phyloP scores from a whole-genome alignment of 2,329 filamentous ascomycete genomes.

The Reticulascus tulasneorum region DNA sequence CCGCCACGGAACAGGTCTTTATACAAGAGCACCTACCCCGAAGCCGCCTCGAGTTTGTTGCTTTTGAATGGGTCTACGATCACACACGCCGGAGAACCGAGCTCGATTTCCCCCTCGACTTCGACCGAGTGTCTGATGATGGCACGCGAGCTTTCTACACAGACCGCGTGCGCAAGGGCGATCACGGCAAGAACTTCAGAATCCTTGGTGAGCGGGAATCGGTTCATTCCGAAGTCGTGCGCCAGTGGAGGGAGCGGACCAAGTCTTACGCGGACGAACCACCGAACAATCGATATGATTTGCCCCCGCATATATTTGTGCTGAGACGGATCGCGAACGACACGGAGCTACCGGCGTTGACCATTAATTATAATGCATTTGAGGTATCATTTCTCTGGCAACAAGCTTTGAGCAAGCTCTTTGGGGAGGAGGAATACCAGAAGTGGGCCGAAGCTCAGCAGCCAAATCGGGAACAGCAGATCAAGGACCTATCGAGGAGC shows the following conservation, averaged over 20 bases:
- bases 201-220: not conserved
- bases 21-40: conserved; percentile 7
- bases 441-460: conserved; percentile 8
- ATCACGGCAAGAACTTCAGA: not conserved
- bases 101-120: conserved; percentile 7
- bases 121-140: conserved; percentile 4
- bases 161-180: conserved; percentile 1
- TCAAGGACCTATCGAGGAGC: not conserved
- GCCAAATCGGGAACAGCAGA: not conserved
- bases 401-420: conserved; percentile 11
- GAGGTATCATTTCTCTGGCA: conserved; percentile 11
- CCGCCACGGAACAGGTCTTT: conserved; percentile 12
- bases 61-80: conserved; percentile 4
- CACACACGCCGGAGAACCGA: not conserved
- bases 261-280: conserved; percentile 2
- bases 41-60: conserved; percentile 8
- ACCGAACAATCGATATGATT: conserved; percentile 3
- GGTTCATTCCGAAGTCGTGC: conserved; percentile 2
- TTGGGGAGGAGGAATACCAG: conserved; percentile 13
- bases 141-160: conserved; percentile 3
- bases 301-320: conserved; percentile 7
- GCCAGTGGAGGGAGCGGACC: conserved; percentile 5
- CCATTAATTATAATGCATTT: conserved; percentile 6
- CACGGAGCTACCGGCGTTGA: conserved; percentile 10
- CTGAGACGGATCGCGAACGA: conserved; percentile 12